Conservation (phyloP, 2,329 filamentous ascomycete species). For the Microascus cirrosus region DNA sequence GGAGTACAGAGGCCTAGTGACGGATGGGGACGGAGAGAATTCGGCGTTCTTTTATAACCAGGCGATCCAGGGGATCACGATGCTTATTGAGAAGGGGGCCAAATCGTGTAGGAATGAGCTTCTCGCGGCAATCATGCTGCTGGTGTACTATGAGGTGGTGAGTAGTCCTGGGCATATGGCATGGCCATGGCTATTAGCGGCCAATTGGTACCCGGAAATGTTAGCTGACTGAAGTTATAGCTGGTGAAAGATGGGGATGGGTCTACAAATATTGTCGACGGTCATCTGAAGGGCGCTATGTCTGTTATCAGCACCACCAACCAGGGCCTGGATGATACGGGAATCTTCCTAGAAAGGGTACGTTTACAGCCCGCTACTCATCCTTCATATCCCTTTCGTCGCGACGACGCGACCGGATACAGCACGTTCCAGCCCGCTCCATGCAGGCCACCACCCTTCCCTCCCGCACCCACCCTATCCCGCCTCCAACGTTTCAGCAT, state of each 20-base stretch:
- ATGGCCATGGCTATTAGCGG: too few species aligned
- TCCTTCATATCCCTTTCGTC: background rate
- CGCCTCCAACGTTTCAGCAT: too few species aligned
- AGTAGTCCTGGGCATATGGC: conserved; percentile 20
- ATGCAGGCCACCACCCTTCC: background rate
- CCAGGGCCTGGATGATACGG: conserved; percentile 34
- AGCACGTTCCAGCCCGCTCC: background rate
- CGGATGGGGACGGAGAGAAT: conserved; percentile 34
- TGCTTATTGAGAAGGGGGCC: conserved; percentile 41
- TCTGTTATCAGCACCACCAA: conserved; percentile 40
- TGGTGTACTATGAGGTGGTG: conserved; percentile 55
- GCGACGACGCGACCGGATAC: background rate
- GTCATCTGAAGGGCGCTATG: conserved; percentile 50
- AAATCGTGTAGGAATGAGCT: conserved; percentile 44
- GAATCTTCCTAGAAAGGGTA: conserved; percentile 48
- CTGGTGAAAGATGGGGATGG: conserved; percentile 48
- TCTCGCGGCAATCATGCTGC: conserved; percentile 47
- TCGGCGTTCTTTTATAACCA: conserved; percentile 49
- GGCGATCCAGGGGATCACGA: conserved; percentile 45
- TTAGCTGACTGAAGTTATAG: conserved; percentile 19
- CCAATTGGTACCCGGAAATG: too few species aligned
- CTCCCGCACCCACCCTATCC: background rate
- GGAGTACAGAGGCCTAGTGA: conserved; percentile 45
- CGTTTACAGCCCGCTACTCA: conserved; percentile 8
- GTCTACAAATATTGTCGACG: conserved; percentile 47